Base-by-base conservation (phyloP, 768 basidiomycete genomes). In the Lactifluus echinatus region DNA sequence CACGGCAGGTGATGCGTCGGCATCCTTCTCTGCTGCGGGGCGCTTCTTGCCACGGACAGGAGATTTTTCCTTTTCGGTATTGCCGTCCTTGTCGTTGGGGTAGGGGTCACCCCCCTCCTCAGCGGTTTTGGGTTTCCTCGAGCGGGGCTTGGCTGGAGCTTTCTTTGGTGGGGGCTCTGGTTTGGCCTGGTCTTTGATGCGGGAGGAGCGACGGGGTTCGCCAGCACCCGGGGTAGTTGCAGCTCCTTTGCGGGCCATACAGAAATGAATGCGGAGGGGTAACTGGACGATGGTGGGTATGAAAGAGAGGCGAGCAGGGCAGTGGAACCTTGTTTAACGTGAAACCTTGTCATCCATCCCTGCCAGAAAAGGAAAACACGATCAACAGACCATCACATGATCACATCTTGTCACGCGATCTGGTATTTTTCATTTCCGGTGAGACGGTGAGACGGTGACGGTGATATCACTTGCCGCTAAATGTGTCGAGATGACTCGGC, bases 101-200 rank as follows among this genome's bases (percentile, higher is more conserved):
- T 68, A 70, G 15, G 60, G 34, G 29, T 65, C 67, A 6, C 67
- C 65, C 44, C 75, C 70, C 31, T 66, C 68, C 39, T 68, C 68
- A 51, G 65, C 66, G 55, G 70, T 64, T 55, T 76, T 74, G 45
- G 48, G 65, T 64, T 77, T 78, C 69, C 71, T 75, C 40, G 75
- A 71, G 63, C 82, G 76, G 46, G 85, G 82, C 72, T 87, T 87
- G 6, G 81, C 75, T 23, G 77, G 74, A 44, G 79, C 71, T 68
- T 83, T 87, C 79, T 84, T 86, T 15, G 70, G 72, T 29, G 67
- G 56, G 73, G 69, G 39, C 26, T 72, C 82, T 2, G 72, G 67
- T 69, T 83, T 85, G 53, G 83, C 84, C 57, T 79, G 77, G 26
- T 83, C 84, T 70, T 87, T 87, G 72, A 89, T 87, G 65, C 86